phyloP scores from a whole-genome alignment of 345 rosid genomes.

The Gossypium sturtianum region DNA sequence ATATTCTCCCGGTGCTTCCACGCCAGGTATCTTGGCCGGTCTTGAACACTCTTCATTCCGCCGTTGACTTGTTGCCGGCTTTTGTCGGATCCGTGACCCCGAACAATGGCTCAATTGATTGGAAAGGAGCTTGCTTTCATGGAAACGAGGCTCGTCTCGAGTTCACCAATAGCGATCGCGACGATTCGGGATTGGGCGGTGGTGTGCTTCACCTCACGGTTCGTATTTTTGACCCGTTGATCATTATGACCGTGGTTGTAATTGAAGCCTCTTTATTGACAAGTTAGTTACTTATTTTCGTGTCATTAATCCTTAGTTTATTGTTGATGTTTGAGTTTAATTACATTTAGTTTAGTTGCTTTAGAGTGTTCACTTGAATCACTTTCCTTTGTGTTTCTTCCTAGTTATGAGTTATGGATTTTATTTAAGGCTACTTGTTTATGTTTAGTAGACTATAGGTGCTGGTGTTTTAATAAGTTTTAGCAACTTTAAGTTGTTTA shows the following conservation, averaged over 20 bases:
- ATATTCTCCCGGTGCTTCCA: conserved; percentile 80
- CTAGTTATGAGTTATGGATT: not conserved
- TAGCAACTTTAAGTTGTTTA: not conserved
- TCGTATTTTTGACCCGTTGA: conserved; percentile 1
- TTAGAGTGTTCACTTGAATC: not conserved
- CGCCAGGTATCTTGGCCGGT: conserved; percentile 93
- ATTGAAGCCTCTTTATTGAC: not conserved
- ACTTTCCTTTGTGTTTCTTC: not conserved
- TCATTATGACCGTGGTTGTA: not conserved
- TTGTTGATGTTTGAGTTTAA: not conserved
- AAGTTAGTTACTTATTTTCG: not conserved
- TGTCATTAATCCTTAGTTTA: not conserved
- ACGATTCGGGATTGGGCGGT: conserved; percentile 62
- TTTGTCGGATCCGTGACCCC: conserved; percentile 76
- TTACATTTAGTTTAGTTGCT: not conserved
- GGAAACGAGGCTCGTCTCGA: conserved; percentile 76
- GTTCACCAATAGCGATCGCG: conserved; percentile 54
- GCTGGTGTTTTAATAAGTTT: not conserved
- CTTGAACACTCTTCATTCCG: conserved; percentile 66
- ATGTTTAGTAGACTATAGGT: not conserved
- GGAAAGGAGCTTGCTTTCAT: conserved; percentile 94
- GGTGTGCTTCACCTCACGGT: conserved; percentile 82
- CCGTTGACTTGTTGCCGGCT: conserved; percentile 88
- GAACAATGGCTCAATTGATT: conserved; percentile 45
- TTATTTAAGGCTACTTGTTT: not conserved